Conservation (phyloP, 2,329 filamentous ascomycete genomes). For the Teratosphaeria zuluensis region DNA sequence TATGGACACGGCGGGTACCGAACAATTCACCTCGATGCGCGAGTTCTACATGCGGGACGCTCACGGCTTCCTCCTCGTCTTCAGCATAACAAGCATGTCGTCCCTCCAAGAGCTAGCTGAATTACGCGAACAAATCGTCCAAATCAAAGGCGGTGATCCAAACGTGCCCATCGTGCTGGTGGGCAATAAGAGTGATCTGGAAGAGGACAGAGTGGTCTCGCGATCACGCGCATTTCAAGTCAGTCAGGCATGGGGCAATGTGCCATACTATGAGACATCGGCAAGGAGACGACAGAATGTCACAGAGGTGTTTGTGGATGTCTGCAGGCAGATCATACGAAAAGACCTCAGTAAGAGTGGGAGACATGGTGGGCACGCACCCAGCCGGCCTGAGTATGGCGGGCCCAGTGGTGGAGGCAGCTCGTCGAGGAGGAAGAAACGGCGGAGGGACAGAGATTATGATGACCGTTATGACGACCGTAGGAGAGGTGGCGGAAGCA, state of each 20-base stretch:
- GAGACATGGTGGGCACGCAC: conserved; percentile 4
- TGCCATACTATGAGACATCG: conserved; percentile 85
- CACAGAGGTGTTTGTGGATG: conserved; percentile 65
- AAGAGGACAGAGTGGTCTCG: conserved; percentile 72
- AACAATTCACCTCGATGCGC: conserved; percentile 60
- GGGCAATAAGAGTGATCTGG: conserved; percentile 83
- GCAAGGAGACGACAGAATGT: conserved; percentile 77
- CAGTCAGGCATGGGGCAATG: conserved; percentile 76
- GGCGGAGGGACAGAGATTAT: conserved; percentile 3
- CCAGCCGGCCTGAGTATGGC: not conserved
- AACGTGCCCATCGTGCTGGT: conserved; percentile 67
- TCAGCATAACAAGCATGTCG: conserved; percentile 77
- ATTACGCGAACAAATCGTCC: conserved; percentile 78
- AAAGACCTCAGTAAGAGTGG: conserved; percentile 18
- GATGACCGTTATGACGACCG: conserved; percentile 4
- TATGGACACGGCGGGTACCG: conserved; percentile 81
- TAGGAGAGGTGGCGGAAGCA: conserved; percentile 5
- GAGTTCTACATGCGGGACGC: conserved; percentile 91
- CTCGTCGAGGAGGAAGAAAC: conserved; percentile 1
- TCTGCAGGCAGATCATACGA: conserved; percentile 29
- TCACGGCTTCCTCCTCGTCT: conserved; percentile 83
- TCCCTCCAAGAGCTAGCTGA: conserved; percentile 75
- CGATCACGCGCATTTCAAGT: conserved; percentile 72
- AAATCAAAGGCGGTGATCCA: conserved; percentile 74
- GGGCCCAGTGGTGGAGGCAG: not conserved